Percentiles rank a stretch among this genome's conserved stretches.
These are phyloP conservation scores for Dioszegia aurantiaca DNA, from an alignment of 768 basidiomycete genomes.

Conservation along the genomic window DNA sequence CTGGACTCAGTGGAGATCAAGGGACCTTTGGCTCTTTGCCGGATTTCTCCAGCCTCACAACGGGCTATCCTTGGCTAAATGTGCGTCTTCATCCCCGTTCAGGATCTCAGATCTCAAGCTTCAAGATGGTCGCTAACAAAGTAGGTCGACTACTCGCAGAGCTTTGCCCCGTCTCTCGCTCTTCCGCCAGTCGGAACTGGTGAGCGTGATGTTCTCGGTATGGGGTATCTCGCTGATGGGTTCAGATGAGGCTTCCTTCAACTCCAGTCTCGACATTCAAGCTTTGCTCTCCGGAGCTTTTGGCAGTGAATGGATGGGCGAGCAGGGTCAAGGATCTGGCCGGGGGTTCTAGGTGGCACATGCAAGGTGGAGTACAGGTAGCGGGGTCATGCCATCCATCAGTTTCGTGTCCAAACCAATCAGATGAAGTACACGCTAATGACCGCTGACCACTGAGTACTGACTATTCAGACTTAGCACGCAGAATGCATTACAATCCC, in stretches of 20 bases:
- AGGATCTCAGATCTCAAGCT: background rate
- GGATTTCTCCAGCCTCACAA: background rate
- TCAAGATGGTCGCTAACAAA: background rate
- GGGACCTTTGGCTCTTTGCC: background rate
- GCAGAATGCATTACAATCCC: too few relatives aligned
- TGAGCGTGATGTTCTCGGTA: background rate
- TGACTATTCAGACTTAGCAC: background rate
- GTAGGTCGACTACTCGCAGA: constrained; percentile 11
- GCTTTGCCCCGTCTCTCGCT: constrained; percentile 7
- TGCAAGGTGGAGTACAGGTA: too few relatives aligned
- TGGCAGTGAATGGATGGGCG: constrained; percentile 3
- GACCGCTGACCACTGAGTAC: too few relatives aligned
- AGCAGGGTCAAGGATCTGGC: background rate
- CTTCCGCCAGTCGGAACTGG: background rate
- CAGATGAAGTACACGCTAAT: too few relatives aligned
- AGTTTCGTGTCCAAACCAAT: too few relatives aligned
- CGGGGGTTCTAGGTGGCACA: background rate
- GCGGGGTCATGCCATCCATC: too few relatives aligned
- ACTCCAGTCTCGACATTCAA: constrained; percentile 3
- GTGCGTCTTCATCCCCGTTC: background rate
- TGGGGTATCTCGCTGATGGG: background rate
- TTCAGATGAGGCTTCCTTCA: background rate
- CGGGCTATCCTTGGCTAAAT: background rate
- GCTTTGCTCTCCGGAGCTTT: constrained; percentile 1
- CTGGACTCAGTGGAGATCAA: background rate